phyloP scores from a whole-genome alignment of 106 monocot species.

The Vanilla planifolia region DNA sequence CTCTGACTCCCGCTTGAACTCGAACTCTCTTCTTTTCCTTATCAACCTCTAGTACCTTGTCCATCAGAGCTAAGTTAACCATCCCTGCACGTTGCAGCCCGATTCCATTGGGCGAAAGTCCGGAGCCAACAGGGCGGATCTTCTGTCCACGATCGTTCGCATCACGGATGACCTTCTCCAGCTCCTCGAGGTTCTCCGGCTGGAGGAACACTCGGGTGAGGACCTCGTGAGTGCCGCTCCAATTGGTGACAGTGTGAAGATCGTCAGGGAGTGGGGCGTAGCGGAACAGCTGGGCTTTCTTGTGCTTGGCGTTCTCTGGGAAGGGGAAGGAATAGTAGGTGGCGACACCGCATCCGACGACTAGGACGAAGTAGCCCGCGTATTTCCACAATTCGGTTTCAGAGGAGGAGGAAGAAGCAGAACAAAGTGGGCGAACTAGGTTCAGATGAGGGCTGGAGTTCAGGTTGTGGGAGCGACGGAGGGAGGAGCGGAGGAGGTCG shows the following conservation, averaged over 20 bases:
- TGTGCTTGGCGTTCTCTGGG: conserved; percentile 65
- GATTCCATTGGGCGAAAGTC: conserved; percentile 88
- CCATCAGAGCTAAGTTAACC: conserved; percentile 96
- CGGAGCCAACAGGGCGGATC: conserved; percentile 89
- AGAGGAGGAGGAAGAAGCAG: conserved; percentile 39
- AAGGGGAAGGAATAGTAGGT: conserved; percentile 91
- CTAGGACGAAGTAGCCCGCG: conserved; percentile 70
- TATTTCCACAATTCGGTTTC: conserved; percentile 74
- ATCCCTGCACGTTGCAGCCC: conserved; percentile 73
- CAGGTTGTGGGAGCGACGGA: neutral
- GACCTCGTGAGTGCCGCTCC: conserved; percentile 97
- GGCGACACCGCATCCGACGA: conserved; percentile 70
- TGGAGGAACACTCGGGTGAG: conserved; percentile 74
- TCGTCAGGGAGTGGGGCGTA: conserved; percentile 94
- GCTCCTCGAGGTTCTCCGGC: conserved; percentile 63
- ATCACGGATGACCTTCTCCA: conserved; percentile 53
- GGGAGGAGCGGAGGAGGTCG: neutral
- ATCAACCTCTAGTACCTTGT: conserved; percentile 77
- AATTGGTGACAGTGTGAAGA: conserved; percentile 89
- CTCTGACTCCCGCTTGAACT: conserved; percentile 86
- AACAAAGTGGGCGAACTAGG: conserved; percentile 23
- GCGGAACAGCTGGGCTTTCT: conserved; percentile 82
- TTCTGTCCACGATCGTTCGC: conserved; percentile 34
- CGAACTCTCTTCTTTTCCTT: conserved; percentile 51
- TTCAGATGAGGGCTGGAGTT: conserved; percentile 12